Evolutionary conservation across 164 flowering plant species (phyloP), one percentile per base, ranked within the genome.

Genomic region (Macadamia integrifolia): DNA sequence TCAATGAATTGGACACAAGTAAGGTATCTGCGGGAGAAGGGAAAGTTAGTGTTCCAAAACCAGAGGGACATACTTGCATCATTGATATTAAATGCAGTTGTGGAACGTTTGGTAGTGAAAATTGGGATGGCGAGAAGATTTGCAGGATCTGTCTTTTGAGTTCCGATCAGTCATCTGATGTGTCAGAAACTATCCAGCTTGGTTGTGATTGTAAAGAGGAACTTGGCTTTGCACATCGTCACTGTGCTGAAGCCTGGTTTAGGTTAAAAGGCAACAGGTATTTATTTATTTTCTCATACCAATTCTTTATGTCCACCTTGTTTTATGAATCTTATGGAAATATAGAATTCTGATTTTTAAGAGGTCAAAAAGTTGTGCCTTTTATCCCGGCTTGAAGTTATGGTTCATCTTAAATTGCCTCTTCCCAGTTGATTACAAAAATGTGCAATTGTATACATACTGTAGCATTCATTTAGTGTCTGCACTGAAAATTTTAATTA

Each of bases 191-290:
- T 42, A 81, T 87, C 58, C 81, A 76, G 70, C 90, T 91, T 66
- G 97, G 98, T 65, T 93, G 98, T 65, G 82, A 79, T 0, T 93
- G 98, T 72, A 89, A 88, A 76, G 90, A 76, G 31, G 98, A 91
- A 69, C 91, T 93, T 31, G 97, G 91, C 6, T 67, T 75, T 72
- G 88, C 91, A 0, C 97, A 93, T 74, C 71, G 62, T 55, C 82
- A 77, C 66, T 93, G 98, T 60, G 97, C 96, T 8, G 96, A 91
- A 78, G 85, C 91, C 1, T 93, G 98, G 98, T 93, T 93, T 68
- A 91, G 77, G 82, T 79, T 83, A 1, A 93, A 74, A 77, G 98
- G 98, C 64, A 87, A 89, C 77, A 88, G 96, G 98, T 93, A 84
- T 67, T 29, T 48, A 11, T 14, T 53, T 53, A 12, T 14, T 53